These are phyloP conservation scores for Solanum phureja DNA, from an alignment of 257 asterid species.

Conservation along the genomic window DNA sequence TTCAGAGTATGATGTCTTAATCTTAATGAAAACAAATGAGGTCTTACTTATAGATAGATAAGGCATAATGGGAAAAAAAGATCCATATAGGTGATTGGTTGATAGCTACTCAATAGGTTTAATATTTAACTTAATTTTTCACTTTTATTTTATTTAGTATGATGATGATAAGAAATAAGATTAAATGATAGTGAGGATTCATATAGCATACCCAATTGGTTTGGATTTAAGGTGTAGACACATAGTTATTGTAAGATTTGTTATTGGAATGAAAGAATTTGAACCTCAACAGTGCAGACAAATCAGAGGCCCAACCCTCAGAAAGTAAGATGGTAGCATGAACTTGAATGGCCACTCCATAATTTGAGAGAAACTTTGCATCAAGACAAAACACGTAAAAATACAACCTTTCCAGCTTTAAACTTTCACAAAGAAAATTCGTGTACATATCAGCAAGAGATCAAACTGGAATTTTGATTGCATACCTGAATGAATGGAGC, in stretches of 20 bases:
- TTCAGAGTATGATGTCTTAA: background rate
- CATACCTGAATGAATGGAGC: slow-evolving; percentile 94
- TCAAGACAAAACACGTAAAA: background rate
- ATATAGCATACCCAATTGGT: background rate
- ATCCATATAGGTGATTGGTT: background rate
- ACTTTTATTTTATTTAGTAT: background rate
- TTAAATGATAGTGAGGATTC: background rate
- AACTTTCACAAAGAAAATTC: background rate
- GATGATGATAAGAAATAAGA: background rate
- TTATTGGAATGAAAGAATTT: background rate
- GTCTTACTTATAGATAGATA: background rate
- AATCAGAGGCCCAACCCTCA: background rate
- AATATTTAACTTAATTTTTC: background rate
- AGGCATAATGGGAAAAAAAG: background rate
- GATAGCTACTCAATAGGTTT: background rate
- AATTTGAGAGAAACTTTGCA: background rate
- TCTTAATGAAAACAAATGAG: background rate
- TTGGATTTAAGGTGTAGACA: background rate
- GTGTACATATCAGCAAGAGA: background rate
- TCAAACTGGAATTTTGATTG: background rate
- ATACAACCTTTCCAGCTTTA: background rate
- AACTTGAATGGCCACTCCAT: background rate
- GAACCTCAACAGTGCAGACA: background rate
- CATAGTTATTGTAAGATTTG: background rate
- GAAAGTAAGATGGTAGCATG: background rate